A percentile compares a stretch with the other conserved stretches of the same genome.
Conservation (phyloP, 192 early-diverging fungal genomes). For the Obelidium mucronatum region DNA sequence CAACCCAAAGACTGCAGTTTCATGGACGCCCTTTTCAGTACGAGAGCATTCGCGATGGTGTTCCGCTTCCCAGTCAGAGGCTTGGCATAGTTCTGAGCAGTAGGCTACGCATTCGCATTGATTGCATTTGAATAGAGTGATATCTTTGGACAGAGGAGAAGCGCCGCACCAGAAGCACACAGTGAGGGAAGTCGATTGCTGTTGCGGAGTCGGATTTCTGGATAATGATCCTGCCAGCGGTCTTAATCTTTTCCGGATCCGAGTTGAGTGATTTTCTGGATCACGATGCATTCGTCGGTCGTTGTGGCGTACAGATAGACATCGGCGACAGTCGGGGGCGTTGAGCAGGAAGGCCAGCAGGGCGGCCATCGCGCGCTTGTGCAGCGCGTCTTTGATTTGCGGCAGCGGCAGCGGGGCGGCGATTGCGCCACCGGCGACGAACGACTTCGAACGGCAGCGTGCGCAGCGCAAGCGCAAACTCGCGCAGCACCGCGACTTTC, state of each 20-base stretch:
- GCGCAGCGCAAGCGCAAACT: neutral
- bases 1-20: neutral
- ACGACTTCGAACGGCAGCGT: neutral
- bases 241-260: neutral
- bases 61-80: constrained; percentile 9
- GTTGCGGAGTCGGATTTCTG: neutral
- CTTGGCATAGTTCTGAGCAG: neutral
- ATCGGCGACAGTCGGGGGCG: neutral
- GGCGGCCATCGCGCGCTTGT: neutral
- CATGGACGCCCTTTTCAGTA: neutral
- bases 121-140: neutral
- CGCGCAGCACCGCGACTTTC: neutral
- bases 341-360: neutral
- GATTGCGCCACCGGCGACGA: neutral
- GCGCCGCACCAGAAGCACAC: constrained; percentile 6
- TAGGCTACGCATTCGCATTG: neutral
- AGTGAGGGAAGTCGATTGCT: neutral
- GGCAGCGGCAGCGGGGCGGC: neutral
- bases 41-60: constrained; percentile 3
- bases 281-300: neutral
- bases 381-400: neutral
- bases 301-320: neutral
- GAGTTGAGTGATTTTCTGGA: neutral
- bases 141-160: neutral
- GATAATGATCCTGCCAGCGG: neutral